These are phyloP conservation scores for Hygrophorus russula DNA, from an alignment of 768 basidiomycete genomes.

Conservation along the genomic window DNA sequence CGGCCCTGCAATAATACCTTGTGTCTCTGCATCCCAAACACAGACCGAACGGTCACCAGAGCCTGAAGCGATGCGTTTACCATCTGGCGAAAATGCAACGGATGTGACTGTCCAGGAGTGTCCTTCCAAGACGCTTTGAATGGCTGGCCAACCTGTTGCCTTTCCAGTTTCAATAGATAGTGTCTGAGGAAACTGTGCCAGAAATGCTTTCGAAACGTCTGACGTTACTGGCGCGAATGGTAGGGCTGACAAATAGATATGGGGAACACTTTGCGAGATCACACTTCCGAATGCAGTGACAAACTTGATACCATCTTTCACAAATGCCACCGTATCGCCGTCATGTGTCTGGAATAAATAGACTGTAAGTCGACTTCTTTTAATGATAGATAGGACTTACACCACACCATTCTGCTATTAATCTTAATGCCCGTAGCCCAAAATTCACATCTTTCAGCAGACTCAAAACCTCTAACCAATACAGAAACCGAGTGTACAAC, in stretches of 20 bases:
- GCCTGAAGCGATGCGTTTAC: too few relatives aligned
- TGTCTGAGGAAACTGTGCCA: not conserved
- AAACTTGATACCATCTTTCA: not conserved
- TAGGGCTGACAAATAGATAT: constrained; percentile 28
- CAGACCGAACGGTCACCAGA: too few relatives aligned
- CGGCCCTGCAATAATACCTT: too few relatives aligned
- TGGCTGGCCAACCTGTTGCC: not conserved
- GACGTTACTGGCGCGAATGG: constrained; percentile 19
- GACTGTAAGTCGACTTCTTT: not conserved
- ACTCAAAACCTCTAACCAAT: too few relatives aligned
- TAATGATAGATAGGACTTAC: not conserved
- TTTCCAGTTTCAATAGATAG: not conserved
- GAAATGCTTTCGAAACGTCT: constrained; percentile 10
- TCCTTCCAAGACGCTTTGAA: not conserved
- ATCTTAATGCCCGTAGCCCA: constrained; percentile 6
- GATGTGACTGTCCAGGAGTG: not conserved
- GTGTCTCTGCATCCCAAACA: too few relatives aligned
- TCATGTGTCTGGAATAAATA: not conserved
- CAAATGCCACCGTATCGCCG: not conserved
- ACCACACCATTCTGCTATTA: constrained; percentile 1
- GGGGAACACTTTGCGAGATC: constrained; percentile 20
- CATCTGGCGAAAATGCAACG: not conserved
- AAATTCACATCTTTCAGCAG: constrained; percentile 8
- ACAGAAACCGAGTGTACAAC: too few relatives aligned
- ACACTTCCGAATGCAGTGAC: not conserved